Percentiles rank a stretch among this genome's conserved stretches.
phyloP scores from a whole-genome alignment of 306 rosid genomes.

The Carpinus viminea region DNA sequence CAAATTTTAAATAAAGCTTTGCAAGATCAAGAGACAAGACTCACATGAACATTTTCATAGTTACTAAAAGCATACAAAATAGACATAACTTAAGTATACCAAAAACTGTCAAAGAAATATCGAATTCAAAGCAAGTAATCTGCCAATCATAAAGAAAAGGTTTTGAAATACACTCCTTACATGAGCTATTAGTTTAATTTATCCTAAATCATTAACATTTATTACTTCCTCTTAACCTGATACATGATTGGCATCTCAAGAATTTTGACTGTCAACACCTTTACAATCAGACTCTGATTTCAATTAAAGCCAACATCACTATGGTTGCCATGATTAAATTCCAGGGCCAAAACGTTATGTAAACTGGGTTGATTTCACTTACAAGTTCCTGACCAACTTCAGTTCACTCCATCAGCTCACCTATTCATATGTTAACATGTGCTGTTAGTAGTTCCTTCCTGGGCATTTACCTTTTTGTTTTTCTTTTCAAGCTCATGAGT shows the following conservation, averaged over 20 bases:
- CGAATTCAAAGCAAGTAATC: background rate
- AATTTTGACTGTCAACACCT: background rate
- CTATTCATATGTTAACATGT: too few species aligned
- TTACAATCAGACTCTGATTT: background rate
- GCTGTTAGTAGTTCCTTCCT: background rate
- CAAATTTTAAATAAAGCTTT: background rate
- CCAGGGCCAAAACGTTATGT: background rate
- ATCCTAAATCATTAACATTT: background rate
- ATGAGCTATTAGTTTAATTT: background rate
- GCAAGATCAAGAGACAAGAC: background rate
- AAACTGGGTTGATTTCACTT: background rate
- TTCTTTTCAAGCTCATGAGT: background rate
- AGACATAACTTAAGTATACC: background rate
- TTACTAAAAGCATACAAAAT: background rate
- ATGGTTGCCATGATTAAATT: background rate
- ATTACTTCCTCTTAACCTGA: background rate
- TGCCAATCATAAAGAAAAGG: background rate
- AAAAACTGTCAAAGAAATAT: background rate
- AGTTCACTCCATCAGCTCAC: background rate
- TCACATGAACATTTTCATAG: background rate
- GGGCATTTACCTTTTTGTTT: background rate
- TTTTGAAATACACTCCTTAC: background rate
- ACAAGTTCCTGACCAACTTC: constrained; percentile 1
- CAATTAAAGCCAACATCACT: background rate
- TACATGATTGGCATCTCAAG: constrained; percentile 3